Evolutionary conservation across 1,139 yeast genomes (phyloP).

Genomic region (Candida sanyaensis): DNA sequence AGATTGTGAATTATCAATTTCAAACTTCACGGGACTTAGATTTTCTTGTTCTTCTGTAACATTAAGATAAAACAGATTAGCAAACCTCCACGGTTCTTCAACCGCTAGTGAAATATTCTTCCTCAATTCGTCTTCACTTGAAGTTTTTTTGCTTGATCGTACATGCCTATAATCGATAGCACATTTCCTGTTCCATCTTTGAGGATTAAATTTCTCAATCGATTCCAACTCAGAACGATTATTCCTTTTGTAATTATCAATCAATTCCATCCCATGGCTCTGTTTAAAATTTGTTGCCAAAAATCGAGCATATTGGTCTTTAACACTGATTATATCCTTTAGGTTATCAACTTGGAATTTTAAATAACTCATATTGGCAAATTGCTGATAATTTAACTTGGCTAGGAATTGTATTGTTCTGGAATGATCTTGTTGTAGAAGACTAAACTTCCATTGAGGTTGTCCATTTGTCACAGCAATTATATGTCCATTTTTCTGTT

Average conservation of each 20-base stretch:
- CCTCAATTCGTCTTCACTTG: slow-evolving; percentile 6
- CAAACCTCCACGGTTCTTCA: slow-evolving; percentile 12
- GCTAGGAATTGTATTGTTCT: slow-evolving; percentile 20
- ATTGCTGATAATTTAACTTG: slow-evolving; percentile 24
- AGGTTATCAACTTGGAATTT: slow-evolving; percentile 23
- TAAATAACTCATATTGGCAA: slow-evolving; percentile 24
- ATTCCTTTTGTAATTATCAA: slow-evolving; percentile 27
- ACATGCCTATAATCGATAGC: slow-evolving; percentile 10
- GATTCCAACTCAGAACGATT: slow-evolving; percentile 15
- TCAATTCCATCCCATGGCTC: slow-evolving; percentile 36
- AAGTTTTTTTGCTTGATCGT: slow-evolving; percentile 5
- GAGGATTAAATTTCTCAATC: slow-evolving; percentile 19
- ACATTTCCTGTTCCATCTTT: slow-evolving; percentile 17
- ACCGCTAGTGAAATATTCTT: slow-evolving; percentile 9
- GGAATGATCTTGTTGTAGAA: slow-evolving; percentile 12
- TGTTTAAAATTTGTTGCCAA: slow-evolving; percentile 39
- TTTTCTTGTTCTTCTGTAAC: slow-evolving; percentile 5
- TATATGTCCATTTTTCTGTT: background rate
- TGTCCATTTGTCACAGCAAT: slow-evolving; percentile 8
- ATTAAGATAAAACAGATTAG: slow-evolving; percentile 10
- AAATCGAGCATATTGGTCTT: slow-evolving; percentile 38
- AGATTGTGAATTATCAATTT: slow-evolving; percentile 3
- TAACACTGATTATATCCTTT: slow-evolving; percentile 23
- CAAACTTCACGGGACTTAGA: slow-evolving; percentile 7
- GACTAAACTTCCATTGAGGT: slow-evolving; percentile 25